phyloP scores from a whole-genome alignment of 2,329 filamentous ascomycete species.

The Exophiala oligosperma region DNA sequence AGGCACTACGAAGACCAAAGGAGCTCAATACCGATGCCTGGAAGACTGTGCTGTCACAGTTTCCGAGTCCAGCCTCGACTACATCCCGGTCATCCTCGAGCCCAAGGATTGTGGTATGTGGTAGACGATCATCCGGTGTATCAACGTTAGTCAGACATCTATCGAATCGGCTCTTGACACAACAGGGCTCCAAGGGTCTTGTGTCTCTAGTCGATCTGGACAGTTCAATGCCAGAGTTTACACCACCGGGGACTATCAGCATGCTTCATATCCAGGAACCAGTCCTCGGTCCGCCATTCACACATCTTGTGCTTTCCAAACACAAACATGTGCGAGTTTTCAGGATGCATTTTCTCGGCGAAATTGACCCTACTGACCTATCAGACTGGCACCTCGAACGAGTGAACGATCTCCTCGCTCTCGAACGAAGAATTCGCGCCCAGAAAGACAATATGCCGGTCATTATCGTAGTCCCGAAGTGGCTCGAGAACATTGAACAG shows the following conservation, averaged over 20 bases:
- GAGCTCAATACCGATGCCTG: constrained; percentile 14
- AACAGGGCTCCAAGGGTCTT: constrained; percentile 40
- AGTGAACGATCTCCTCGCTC: constrained; percentile 52
- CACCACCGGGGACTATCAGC: constrained; percentile 59
- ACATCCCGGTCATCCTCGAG: not conserved
- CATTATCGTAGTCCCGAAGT: constrained; percentile 59
- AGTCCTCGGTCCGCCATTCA: constrained; percentile 58
- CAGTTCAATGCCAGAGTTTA: constrained; percentile 60
- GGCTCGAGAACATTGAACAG: constrained; percentile 55
- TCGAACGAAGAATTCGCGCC: constrained; percentile 45
- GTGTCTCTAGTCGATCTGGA: constrained; percentile 59
- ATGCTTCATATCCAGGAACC: constrained; percentile 53
- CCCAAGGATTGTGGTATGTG: constrained; percentile 50
- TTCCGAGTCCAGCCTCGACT: not conserved
- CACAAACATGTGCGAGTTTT: constrained; percentile 36
- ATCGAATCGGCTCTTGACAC: constrained; percentile 54
- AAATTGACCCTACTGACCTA: constrained; percentile 55
- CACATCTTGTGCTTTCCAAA: constrained; percentile 42
- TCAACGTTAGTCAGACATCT: constrained; percentile 60
- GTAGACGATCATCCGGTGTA: constrained; percentile 59
- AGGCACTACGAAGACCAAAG: constrained; percentile 10
- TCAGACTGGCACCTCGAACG: constrained; percentile 57
- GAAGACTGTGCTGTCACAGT: constrained; percentile 7
- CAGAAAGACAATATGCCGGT: constrained; percentile 48
- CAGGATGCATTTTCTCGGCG: constrained; percentile 55